A percentile compares a stretch with the other conserved stretches of the same genome.
Conservation (phyloP, 169 alveolate genomes). For the Plasmodium fragile region DNA sequence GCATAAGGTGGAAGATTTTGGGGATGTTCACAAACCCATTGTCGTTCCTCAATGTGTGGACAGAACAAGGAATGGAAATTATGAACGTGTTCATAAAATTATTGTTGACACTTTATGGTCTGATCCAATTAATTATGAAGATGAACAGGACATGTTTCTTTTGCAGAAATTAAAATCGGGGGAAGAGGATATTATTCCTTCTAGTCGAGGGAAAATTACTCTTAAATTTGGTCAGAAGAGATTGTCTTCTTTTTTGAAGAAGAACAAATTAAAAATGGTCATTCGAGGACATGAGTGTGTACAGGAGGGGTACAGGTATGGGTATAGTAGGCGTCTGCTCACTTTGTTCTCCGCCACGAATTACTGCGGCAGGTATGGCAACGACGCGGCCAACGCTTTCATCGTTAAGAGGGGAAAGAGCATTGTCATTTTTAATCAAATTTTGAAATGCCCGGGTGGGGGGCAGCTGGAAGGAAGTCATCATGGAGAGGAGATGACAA, state of each 20-base stretch:
- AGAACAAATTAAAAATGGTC: slow-evolving; percentile 88
- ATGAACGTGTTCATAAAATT: slow-evolving; percentile 46
- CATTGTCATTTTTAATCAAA: slow-evolving; percentile 60
- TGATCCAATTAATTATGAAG: slow-evolving; percentile 94
- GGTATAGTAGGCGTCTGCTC: slow-evolving; percentile 91
- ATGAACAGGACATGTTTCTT: slow-evolving; percentile 87
- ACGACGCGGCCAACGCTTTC: slow-evolving; percentile 74
- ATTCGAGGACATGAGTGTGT: slow-evolving; percentile 96
- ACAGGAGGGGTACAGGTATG: slow-evolving; percentile 95
- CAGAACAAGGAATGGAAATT: slow-evolving; percentile 1
- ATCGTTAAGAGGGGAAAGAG: slow-evolving; percentile 10
- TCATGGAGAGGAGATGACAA: background rate
- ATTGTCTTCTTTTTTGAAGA: slow-evolving; percentile 87
- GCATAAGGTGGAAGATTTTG: slow-evolving; percentile 86
- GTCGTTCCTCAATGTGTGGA: slow-evolving; percentile 35
- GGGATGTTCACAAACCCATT: slow-evolving; percentile 77
- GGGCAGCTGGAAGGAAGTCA: background rate
- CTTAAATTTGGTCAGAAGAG: slow-evolving; percentile 95
- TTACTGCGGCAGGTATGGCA: slow-evolving; percentile 94
- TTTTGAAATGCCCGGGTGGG: background rate
- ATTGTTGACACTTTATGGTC: slow-evolving; percentile 81
- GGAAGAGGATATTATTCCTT: slow-evolving; percentile 91
- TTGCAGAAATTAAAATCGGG: slow-evolving; percentile 76
- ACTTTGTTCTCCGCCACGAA: slow-evolving; percentile 95
- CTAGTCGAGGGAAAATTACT: slow-evolving; percentile 94